Conservation (phyloP, 345 rosid genomes). For the Leavenworthia alabamica region DNA sequence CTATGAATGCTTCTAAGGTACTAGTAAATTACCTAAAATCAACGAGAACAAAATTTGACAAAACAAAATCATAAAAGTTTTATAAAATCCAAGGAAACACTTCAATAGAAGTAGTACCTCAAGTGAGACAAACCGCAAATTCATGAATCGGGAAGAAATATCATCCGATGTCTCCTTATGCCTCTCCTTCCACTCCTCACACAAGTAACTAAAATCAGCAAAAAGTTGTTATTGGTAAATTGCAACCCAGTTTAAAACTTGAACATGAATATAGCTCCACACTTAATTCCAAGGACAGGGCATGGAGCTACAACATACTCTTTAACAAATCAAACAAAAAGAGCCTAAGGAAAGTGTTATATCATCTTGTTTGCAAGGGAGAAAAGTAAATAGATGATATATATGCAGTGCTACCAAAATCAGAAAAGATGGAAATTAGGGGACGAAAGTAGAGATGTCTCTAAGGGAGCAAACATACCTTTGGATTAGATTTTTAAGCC, state of each 20-base stretch:
- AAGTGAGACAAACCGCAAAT: conserved; percentile 82
- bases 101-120: conserved; percentile 46
- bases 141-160: conserved; percentile 61
- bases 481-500: conserved; percentile 86
- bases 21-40: not conserved
- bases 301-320: conserved; percentile 6
- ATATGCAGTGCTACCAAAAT: conserved; percentile 9
- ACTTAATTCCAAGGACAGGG: not conserved
- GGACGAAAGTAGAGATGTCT: not conserved
- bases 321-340: not conserved
- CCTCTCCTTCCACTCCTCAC: conserved; percentile 95
- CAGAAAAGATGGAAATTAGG: not conserved
- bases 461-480: conserved; percentile 48
- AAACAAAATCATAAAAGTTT: not conserved
- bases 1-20: not conserved
- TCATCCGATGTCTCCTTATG: conserved; percentile 62
- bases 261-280: not conserved
- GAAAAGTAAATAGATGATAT: not conserved
- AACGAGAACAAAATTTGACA: not conserved
- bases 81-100: not conserved
- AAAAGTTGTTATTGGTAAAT: conserved; percentile 18
- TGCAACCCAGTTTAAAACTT: conserved; percentile 3
- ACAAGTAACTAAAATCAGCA: conserved; percentile 53
- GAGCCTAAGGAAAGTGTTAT: not conserved
- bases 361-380: not conserved